phyloP scores from a whole-genome alignment of 2,329 filamentous ascomycete species.

The Fusarium penzigii region DNA sequence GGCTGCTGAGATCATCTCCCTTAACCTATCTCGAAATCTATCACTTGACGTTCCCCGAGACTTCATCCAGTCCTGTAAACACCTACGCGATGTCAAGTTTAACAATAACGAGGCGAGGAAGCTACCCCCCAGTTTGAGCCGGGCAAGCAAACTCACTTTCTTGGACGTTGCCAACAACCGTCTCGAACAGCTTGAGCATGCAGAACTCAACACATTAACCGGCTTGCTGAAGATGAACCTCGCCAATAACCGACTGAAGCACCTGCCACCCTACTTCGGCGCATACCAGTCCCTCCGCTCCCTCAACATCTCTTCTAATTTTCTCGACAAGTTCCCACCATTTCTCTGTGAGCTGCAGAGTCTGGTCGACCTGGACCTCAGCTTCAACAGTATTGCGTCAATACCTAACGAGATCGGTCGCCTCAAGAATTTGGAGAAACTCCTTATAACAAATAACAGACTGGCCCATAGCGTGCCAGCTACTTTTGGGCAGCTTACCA shows the following conservation, averaged over 20 bases:
- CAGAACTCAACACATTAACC: conserved; percentile 73
- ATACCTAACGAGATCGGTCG: conserved; percentile 79
- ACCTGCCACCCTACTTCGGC: conserved; percentile 79
- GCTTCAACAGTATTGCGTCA: conserved; percentile 85
- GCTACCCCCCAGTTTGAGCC: conserved; percentile 79
- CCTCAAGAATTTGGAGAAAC: conserved; percentile 77
- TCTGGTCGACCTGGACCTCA: conserved; percentile 90
- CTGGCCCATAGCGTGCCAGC: conserved; percentile 73
- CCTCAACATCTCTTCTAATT: conserved; percentile 92
- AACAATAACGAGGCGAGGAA: conserved; percentile 90
- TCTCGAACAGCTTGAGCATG: conserved; percentile 82
- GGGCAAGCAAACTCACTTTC: conserved; percentile 80
- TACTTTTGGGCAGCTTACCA: conserved; percentile 71
- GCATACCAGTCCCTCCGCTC: conserved; percentile 77
- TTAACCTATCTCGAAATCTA: conserved; percentile 91
- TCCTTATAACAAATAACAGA: conserved; percentile 95
- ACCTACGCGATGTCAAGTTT: conserved; percentile 92
- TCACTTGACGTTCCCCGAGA: conserved; percentile 92
- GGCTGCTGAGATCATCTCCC: conserved; percentile 86
- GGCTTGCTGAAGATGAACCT: conserved; percentile 86
- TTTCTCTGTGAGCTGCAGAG: conserved; percentile 82
- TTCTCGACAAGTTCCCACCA: conserved; percentile 78
- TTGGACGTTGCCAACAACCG: conserved; percentile 95
- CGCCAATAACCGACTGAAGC: conserved; percentile 85
- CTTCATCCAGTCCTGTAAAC: conserved; percentile 91